Conservation (phyloP, 768 basidiomycete species). For the Lactifluus hygrophoroides region DNA sequence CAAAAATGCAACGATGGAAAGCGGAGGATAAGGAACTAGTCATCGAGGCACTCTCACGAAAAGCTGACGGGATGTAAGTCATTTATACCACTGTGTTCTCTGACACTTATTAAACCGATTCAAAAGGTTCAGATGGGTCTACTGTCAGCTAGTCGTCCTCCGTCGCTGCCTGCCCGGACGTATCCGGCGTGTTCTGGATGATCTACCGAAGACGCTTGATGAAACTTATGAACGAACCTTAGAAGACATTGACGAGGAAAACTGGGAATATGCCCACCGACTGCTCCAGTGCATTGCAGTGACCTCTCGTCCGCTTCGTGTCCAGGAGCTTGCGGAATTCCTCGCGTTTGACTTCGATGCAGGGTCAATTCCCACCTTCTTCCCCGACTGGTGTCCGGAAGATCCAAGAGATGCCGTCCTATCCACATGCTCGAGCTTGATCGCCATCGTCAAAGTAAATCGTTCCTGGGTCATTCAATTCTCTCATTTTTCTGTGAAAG, state of each 20-base stretch:
- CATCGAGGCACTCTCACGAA: too few relatives aligned
- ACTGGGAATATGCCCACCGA: not conserved
- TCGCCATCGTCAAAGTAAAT: not conserved
- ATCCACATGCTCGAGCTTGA: not conserved
- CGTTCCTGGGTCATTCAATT: not conserved
- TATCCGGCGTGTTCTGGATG: not conserved
- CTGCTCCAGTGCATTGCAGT: not conserved
- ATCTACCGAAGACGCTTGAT: not conserved
- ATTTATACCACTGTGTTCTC: too few relatives aligned
- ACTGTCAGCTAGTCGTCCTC: not conserved
- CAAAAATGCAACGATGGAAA: too few relatives aligned
- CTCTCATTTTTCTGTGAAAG: not conserved
- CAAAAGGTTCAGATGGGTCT: not conserved
- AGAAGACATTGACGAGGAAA: not conserved
- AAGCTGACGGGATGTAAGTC: too few relatives aligned
- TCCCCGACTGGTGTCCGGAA: not conserved
- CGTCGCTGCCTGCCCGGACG: not conserved
- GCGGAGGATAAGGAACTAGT: too few relatives aligned
- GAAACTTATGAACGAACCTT: not conserved
- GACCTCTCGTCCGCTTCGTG: not conserved
- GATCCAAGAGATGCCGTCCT: not conserved
- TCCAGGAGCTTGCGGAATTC: not conserved
- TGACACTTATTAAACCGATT: not conserved
- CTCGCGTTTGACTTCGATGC: not conserved
- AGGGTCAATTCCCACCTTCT: not conserved